A percentile compares a stretch with the other conserved stretches of the same genome.
Evolutionary conservation across 225 moss, liverwort and hornwort genomes (phyloP).

Genomic region (Physcomitrellopsis africana): DNA sequence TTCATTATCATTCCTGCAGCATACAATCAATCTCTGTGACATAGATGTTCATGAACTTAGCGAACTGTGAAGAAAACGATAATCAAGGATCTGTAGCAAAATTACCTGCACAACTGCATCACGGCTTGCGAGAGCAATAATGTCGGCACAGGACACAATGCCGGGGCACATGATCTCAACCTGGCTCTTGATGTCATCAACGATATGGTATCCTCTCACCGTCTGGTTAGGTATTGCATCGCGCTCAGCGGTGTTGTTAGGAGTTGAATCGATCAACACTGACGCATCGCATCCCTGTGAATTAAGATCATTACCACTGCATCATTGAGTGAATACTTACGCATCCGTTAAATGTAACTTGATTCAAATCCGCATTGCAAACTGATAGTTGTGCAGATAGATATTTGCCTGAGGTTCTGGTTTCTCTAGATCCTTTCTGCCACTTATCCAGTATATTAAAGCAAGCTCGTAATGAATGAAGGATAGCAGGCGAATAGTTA

Average conservation of each 20-base stretch:
- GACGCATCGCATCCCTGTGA: conserved; percentile 64
- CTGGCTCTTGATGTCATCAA: conserved; percentile 54
- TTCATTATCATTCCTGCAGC: too few relatives aligned
- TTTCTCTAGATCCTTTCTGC: too few relatives aligned
- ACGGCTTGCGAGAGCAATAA: conserved; percentile 55
- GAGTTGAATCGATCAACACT: conserved; percentile 54
- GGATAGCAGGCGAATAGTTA: not conserved
- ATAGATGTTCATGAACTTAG: too few relatives aligned
- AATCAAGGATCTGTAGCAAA: not conserved
- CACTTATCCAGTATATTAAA: too few relatives aligned
- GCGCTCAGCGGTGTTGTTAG: conserved; percentile 49
- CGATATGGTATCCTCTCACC: conserved; percentile 48
- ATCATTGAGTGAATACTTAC: not conserved
- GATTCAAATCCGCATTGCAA: too few relatives aligned
- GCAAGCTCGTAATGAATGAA: too few relatives aligned
- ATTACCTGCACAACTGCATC: conserved; percentile 55
- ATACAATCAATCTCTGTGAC: too few relatives aligned
- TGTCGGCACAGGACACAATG: conserved; percentile 61
- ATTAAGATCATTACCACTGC: not conserved
- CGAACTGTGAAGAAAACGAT: too few relatives aligned
- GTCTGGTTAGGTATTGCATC: conserved; percentile 60
- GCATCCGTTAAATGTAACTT: too few relatives aligned
- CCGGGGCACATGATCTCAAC: conserved; percentile 54
- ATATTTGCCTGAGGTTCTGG: too few relatives aligned
- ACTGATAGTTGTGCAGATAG: too few relatives aligned